phyloP scores from a whole-genome alignment of 768 basidiomycete species.

The Hygrocybe punicea region DNA sequence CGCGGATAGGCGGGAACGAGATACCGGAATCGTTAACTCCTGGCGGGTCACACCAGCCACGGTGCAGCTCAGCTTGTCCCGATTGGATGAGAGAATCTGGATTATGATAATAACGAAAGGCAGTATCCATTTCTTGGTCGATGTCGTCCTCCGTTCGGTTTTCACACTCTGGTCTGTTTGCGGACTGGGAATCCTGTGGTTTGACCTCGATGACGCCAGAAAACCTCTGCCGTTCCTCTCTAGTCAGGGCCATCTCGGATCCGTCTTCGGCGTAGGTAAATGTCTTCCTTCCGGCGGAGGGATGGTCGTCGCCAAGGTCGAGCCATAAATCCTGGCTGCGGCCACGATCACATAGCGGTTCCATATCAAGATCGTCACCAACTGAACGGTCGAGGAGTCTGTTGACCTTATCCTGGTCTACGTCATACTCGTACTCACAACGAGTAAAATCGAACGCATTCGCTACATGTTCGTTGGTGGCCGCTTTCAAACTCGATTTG shows the following conservation, averaged over 20 bases:
- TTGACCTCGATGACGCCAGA: constrained; percentile 3
- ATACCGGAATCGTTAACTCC: background rate
- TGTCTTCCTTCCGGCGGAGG: background rate
- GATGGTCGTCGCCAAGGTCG: constrained; percentile 11
- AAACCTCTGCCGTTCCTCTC: constrained; percentile 36
- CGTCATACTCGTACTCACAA: constrained; percentile 19
- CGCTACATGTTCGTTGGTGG: constrained; percentile 31
- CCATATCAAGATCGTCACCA: background rate
- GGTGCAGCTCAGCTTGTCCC: no score
- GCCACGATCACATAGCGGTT: background rate
- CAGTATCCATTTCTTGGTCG: constrained; percentile 6
- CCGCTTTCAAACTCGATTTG: constrained; percentile 39
- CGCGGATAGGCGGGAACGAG: background rate
- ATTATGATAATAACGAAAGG: no score
- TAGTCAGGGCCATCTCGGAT: constrained; percentile 41
- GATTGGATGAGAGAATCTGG: no score
- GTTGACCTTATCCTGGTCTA: constrained; percentile 13
- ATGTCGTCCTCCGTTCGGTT: background rate
- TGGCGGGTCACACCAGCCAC: no score
- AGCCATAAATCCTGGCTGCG: constrained; percentile 9
- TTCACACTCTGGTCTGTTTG: background rate
- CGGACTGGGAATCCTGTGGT: background rate
- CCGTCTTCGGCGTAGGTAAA: constrained; percentile 7
- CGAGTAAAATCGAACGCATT: background rate
- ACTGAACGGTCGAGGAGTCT: constrained; percentile 2